Conservation (phyloP, 208 protist genomes). For the Entamoeba invadens region DNA sequence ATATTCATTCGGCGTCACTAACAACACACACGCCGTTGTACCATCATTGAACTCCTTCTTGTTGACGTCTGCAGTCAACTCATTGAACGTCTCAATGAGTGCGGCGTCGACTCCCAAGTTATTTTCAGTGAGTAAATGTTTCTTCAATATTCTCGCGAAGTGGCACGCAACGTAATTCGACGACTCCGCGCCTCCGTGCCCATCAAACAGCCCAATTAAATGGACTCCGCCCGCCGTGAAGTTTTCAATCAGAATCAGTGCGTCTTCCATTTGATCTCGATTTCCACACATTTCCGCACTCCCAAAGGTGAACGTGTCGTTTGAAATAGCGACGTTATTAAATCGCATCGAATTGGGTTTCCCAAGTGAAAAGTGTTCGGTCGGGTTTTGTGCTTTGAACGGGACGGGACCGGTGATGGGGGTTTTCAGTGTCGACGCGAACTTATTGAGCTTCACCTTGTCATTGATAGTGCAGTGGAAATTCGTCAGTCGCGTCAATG, state of each 20-base stretch:
- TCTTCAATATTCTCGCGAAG: neutral
- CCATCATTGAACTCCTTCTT: neutral
- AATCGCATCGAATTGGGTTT: neutral
- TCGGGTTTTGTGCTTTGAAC: neutral
- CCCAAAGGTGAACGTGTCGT: neutral
- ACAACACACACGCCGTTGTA: neutral
- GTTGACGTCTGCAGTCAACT: neutral
- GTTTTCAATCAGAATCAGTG: neutral
- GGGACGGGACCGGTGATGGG: neutral
- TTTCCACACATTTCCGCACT: neutral
- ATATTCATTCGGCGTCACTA: neutral
- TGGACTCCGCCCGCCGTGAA: neutral
- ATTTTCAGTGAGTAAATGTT: slow-evolving; percentile 4
- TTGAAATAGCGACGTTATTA: neutral
- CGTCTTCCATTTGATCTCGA: neutral
- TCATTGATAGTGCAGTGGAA: neutral
- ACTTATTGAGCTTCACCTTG: neutral
- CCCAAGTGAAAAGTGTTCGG: neutral
- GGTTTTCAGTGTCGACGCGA: neutral
- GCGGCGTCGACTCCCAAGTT: neutral
- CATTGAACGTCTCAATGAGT: neutral
- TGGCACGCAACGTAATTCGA: neutral
- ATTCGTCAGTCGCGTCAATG: neutral
- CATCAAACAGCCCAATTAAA: slow-evolving; percentile 19
- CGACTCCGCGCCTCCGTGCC: neutral